phyloP scores from a whole-genome alignment of 345 rosid genomes.

The Eucalyptus sp. region DNA sequence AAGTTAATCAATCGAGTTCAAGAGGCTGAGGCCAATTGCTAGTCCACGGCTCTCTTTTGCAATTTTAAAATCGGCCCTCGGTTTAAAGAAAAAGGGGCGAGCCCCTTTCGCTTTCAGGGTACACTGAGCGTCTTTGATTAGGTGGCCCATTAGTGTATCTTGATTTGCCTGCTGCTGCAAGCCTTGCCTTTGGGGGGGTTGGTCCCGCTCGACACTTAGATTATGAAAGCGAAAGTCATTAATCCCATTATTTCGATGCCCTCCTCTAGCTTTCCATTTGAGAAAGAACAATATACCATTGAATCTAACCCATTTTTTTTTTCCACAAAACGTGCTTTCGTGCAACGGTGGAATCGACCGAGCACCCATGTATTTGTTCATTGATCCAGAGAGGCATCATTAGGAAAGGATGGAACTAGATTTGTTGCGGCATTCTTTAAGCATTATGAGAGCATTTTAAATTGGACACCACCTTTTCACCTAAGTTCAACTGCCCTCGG shows the following conservation, averaged over 20 bases:
- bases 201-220: background rate
- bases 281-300: background rate
- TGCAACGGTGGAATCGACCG: background rate
- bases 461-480: background rate
- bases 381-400: background rate
- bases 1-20: background rate
- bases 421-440: background rate
- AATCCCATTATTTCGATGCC: background rate
- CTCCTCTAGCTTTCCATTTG: background rate
- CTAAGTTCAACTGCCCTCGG: background rate
- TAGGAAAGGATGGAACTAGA: background rate
- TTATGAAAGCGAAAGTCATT: background rate
- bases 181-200: background rate
- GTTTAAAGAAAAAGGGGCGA: background rate
- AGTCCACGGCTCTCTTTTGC: background rate
- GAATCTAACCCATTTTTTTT: background rate
- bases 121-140: background rate
- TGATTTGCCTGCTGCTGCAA: background rate
- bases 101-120: background rate
- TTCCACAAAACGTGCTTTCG: background rate
- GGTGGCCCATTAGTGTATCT: background rate
- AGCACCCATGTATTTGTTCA: background rate
- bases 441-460: background rate
- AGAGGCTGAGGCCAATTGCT: background rate
- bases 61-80: background rate